These are phyloP conservation scores for Dichotomopilus funicola DNA, from an alignment of 2,329 filamentous ascomycete species.

Conservation along the genomic window DNA sequence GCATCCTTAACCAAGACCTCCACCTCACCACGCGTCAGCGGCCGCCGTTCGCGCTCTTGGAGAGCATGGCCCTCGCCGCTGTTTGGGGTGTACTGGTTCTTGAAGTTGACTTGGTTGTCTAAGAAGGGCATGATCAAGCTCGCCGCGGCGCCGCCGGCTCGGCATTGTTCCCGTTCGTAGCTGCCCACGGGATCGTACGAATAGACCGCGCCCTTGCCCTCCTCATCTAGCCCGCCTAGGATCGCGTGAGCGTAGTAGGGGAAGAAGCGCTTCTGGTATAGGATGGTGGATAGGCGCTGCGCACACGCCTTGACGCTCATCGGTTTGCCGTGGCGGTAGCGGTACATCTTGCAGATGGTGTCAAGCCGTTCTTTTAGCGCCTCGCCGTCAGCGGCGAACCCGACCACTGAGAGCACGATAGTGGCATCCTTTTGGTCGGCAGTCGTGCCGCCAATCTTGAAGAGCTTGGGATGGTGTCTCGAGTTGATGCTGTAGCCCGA, in stretches of 20 bases:
- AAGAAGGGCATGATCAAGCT: slow-evolving; percentile 98
- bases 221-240: slow-evolving; percentile 86
- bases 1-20: slow-evolving; percentile 91
- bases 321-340: slow-evolving; percentile 93
- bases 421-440: slow-evolving; percentile 77
- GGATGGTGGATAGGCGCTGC: slow-evolving; percentile 87
- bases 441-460: slow-evolving; percentile 90
- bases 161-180: slow-evolving; percentile 95
- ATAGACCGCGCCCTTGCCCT: slow-evolving; percentile 90
- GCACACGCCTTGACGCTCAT: slow-evolving; percentile 94
- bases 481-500: slow-evolving; percentile 99
- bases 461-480: slow-evolving; percentile 89
- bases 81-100: slow-evolving; percentile 92
- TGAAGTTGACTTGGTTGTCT: slow-evolving; percentile 99
- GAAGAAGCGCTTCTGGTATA: slow-evolving; percentile 98
- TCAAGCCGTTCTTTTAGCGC: slow-evolving; percentile 92
- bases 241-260: slow-evolving; percentile 97
- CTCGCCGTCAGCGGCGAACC: slow-evolving; percentile 90
- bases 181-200: slow-evolving; percentile 97
- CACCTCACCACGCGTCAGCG: slow-evolving; percentile 65
- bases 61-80: slow-evolving; percentile 78
- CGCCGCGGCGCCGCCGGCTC: slow-evolving; percentile 84
- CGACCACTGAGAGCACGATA: slow-evolving; percentile 87
- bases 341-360: slow-evolving; percentile 96
- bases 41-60: slow-evolving; percentile 61